Conservation (phyloP, 768 basidiomycete species). For the Pleurotus eryngii region DNA sequence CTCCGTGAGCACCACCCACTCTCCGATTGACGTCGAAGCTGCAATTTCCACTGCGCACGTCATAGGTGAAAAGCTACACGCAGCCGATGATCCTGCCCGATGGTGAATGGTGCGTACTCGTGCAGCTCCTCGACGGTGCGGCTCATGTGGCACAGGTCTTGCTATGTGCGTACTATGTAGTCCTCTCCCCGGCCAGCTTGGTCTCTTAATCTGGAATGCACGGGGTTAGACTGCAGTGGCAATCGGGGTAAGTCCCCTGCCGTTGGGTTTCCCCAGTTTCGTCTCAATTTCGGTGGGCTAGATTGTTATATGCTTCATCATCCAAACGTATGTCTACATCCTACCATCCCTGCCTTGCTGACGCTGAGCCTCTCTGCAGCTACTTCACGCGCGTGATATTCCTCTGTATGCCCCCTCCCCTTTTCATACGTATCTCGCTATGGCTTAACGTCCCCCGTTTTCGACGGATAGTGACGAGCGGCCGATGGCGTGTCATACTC, state of each 20-base stretch:
- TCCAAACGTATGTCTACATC: not conserved
- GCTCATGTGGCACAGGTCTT: not conserved
- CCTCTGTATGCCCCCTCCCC: not conserved
- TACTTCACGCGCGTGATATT: not conserved
- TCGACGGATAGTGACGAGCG: not conserved
- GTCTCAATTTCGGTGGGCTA: not conserved
- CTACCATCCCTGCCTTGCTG: not conserved
- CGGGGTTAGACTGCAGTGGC: no score
- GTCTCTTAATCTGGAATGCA: not conserved
- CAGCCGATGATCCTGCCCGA: not conserved
- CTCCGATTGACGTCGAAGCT: not conserved
- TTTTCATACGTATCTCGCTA: not conserved
- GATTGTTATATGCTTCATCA: not conserved
- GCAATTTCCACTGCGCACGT: no score
- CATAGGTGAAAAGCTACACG: not conserved
- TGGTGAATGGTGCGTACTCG: not conserved
- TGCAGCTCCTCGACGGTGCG: not conserved
- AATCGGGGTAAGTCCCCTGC: not conserved
- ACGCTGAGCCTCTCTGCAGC: not conserved
- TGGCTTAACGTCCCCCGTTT: not conserved
- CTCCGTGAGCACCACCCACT: not conserved
- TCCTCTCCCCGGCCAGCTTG: not conserved
- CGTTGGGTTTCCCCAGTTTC: not conserved
- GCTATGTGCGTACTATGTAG: not conserved
- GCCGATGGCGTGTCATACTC: not conserved